These are phyloP conservation scores for Torulaspora franciscae DNA, from an alignment of 805 yeast genomes.

Conservation along the genomic window DNA sequence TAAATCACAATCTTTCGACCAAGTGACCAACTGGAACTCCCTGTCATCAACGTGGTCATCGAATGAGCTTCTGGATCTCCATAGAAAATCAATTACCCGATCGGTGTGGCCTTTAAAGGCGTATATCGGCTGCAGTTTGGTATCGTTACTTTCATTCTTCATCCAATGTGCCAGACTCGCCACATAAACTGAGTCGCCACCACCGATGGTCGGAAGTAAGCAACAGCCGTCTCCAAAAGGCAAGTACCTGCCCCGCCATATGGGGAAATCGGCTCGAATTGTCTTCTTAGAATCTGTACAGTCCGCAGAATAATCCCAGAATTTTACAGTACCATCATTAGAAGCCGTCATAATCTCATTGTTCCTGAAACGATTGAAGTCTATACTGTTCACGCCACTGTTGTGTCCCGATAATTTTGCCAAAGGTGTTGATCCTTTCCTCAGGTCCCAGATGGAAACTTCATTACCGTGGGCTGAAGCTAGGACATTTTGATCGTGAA, in stretches of 20 bases:
- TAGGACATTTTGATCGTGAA: slow-evolving; percentile 62
- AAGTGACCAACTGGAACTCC: slow-evolving; percentile 86
- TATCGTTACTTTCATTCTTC: slow-evolving; percentile 25
- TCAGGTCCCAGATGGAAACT: slow-evolving; percentile 80
- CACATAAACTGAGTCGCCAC: slow-evolving; percentile 47
- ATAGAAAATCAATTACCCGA: slow-evolving; percentile 80
- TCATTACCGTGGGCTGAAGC: slow-evolving; percentile 85
- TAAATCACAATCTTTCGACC: slow-evolving; percentile 87
- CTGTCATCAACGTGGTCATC: slow-evolving; percentile 53
- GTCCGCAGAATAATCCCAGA: slow-evolving; percentile 61
- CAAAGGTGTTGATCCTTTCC: slow-evolving; percentile 77
- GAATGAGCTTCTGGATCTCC: slow-evolving; percentile 63
- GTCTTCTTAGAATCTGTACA: slow-evolving; percentile 48
- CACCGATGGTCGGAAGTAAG: slow-evolving; percentile 87
- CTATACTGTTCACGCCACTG: slow-evolving; percentile 87
- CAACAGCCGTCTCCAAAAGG: slow-evolving; percentile 90
- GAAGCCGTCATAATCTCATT: slow-evolving; percentile 74
- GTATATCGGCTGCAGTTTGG: slow-evolving; percentile 48
- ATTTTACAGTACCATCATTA: slow-evolving; percentile 76
- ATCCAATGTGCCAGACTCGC: slow-evolving; percentile 25
- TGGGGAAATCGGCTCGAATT: slow-evolving; percentile 73
- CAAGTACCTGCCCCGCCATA: slow-evolving; percentile 78
- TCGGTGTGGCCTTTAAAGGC: slow-evolving; percentile 77
- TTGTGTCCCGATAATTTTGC: slow-evolving; percentile 64
- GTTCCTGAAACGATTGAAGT: slow-evolving; percentile 60